Conservation (phyloP, 2,329 filamentous ascomycete species). For the Botryotinia globosa region DNA sequence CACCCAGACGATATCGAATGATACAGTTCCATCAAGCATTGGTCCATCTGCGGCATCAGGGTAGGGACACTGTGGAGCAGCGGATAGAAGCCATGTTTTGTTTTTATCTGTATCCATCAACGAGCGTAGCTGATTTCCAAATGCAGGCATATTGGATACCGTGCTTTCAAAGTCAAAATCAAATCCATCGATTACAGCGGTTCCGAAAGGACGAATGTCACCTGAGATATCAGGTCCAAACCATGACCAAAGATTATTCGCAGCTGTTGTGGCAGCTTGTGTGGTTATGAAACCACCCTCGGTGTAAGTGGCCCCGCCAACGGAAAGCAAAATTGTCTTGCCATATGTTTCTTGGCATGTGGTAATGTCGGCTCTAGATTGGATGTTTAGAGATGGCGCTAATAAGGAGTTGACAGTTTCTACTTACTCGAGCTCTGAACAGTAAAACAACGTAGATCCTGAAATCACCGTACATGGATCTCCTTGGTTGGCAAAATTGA, state of each 20-base stretch:
- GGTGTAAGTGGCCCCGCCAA: slow-evolving; percentile 68
- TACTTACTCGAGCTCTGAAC: slow-evolving; percentile 63
- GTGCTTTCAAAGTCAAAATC: slow-evolving; percentile 70
- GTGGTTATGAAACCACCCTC: slow-evolving; percentile 63
- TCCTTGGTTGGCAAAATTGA: slow-evolving; percentile 66
- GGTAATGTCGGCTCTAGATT: slow-evolving; percentile 46
- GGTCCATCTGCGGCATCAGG: slow-evolving; percentile 59
- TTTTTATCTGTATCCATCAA: slow-evolving; percentile 51
- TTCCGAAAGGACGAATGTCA: slow-evolving; percentile 63
- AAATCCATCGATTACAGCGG: slow-evolving; percentile 67
- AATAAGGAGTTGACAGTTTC: neutral
- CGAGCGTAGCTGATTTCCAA: slow-evolving; percentile 56
- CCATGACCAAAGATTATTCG: slow-evolving; percentile 65
- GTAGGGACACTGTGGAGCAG: slow-evolving; percentile 66
- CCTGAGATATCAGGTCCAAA: slow-evolving; percentile 58
- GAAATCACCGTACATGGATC: slow-evolving; percentile 58
- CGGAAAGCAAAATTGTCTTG: slow-evolving; percentile 70
- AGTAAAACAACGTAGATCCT: slow-evolving; percentile 57
- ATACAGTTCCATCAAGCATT: slow-evolving; percentile 53
- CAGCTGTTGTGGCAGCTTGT: slow-evolving; percentile 52
- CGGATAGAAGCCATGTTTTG: slow-evolving; percentile 58
- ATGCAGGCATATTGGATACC: slow-evolving; percentile 57
- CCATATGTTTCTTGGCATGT: slow-evolving; percentile 59
- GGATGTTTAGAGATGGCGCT: neutral
- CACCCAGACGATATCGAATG: slow-evolving; percentile 43